Evolutionary conservation across 2,329 filamentous ascomycete genomes (phyloP).

Genomic region (Pseudovirgaria hyperparasitica): DNA sequence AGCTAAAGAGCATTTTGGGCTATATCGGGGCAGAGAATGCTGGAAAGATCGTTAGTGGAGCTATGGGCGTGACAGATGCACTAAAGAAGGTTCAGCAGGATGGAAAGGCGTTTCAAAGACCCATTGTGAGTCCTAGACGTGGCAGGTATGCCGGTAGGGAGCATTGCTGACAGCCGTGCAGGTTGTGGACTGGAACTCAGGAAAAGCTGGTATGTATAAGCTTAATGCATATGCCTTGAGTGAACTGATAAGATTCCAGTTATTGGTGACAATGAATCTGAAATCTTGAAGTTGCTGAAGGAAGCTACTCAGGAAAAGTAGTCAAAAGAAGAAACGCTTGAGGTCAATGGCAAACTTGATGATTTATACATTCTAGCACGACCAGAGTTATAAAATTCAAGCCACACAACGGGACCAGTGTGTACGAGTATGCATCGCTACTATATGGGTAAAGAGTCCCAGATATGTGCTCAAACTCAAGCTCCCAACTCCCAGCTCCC

Average conservation of each 20-base stretch:
- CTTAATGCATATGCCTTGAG: background rate
- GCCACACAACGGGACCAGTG: background rate
- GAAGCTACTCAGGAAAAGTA: slow-evolving; percentile 35
- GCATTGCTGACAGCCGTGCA: slow-evolving; percentile 6
- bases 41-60: slow-evolving; percentile 59
- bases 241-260: slow-evolving; percentile 26
- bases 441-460: no score
- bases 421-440: background rate
- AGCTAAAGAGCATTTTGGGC: slow-evolving; percentile 71
- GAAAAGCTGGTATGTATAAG: slow-evolving; percentile 49
- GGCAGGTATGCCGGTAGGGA: background rate
- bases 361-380: background rate
- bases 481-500: no score
- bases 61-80: slow-evolving; percentile 62
- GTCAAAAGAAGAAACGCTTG: background rate
- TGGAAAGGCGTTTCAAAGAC: slow-evolving; percentile 55
- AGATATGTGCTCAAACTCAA: no score
- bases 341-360: background rate
- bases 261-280: slow-evolving; percentile 68
- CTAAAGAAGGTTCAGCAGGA: slow-evolving; percentile 64
- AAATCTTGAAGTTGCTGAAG: slow-evolving; percentile 72
- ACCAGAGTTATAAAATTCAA: background rate
- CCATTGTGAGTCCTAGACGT: slow-evolving; percentile 47
- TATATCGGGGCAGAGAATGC: slow-evolving; percentile 56
- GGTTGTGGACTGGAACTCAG: slow-evolving; percentile 87